phyloP scores from a whole-genome alignment of 2,329 filamentous ascomycete species.

The Fusarium hostae region DNA sequence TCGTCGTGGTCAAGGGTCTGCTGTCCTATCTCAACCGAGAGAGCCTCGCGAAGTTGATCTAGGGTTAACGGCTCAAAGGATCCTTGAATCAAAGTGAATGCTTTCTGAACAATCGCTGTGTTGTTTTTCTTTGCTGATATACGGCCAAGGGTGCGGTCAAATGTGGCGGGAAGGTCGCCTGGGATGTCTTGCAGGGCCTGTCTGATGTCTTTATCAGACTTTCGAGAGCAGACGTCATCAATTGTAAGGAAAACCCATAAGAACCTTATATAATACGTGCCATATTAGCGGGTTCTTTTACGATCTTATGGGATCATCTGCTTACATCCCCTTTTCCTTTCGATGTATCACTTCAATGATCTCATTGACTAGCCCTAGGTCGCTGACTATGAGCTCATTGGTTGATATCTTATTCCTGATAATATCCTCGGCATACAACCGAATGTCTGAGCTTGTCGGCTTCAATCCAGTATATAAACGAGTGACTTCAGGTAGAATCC shows the following conservation, averaged over 20 bases:
- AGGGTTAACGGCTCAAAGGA: neutral
- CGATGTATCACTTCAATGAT: neutral
- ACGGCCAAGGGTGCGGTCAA: constrained; percentile 9
- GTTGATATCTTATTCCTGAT: neutral
- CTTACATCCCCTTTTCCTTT: constrained; percentile 2
- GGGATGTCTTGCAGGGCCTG: constrained; percentile 1
- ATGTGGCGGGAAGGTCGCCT: constrained; percentile 7
- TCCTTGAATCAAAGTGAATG: neutral
- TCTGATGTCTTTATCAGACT: constrained; percentile 14
- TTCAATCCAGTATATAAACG: neutral
- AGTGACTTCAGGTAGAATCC: neutral
- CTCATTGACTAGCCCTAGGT: neutral
- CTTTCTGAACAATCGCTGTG: neutral
- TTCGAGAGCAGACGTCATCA: constrained; percentile 21
- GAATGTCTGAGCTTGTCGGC: neutral
- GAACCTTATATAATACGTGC: constrained; percentile 3
- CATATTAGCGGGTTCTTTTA: neutral
- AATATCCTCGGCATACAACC: neutral
- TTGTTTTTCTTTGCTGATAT: neutral
- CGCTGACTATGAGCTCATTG: neutral
- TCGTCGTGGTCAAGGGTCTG: neutral
- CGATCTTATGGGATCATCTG: accelerated
- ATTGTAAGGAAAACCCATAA: constrained; percentile 25
- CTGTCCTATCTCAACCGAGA: constrained; percentile 16
- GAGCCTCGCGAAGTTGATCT: constrained; percentile 14